Conservation (phyloP, 495 filamentous ascomycete species). For the Hypomontagnella submonticulosa region DNA sequence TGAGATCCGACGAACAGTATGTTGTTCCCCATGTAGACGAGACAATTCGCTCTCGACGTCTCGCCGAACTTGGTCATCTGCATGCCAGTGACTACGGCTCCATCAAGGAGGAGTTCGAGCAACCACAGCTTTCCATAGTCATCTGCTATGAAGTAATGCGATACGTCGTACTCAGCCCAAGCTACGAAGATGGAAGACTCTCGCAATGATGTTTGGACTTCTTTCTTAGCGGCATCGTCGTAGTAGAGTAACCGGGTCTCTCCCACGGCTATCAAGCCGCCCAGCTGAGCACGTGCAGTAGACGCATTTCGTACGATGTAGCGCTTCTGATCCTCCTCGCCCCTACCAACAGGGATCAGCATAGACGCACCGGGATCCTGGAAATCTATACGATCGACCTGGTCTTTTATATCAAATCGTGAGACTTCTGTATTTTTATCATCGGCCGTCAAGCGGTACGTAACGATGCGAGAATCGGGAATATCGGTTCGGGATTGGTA, state of each 20-base stretch:
- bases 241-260: conserved; percentile 88
- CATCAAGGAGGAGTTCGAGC: conserved; percentile 75
- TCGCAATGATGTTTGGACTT: conserved; percentile 67
- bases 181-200: conserved; percentile 85
- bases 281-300: conserved; percentile 61
- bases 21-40: conserved; percentile 82
- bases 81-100: conserved; percentile 61
- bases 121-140: conserved; percentile 87
- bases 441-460: conserved; percentile 65
- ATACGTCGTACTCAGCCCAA: conserved; percentile 85
- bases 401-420: conserved; percentile 59
- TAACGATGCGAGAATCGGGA: conserved; percentile 67
- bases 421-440: conserved; percentile 59
- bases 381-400: conserved; percentile 65
- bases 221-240: conserved; percentile 73
- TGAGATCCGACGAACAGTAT: conserved; percentile 90
- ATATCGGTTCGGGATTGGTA: conserved; percentile 79
- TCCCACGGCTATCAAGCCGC: conserved; percentile 83
- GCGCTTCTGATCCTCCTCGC: conserved; percentile 60
- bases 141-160: conserved; percentile 86
- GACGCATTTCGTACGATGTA: conserved; percentile 63
- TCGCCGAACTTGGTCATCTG: conserved; percentile 73
- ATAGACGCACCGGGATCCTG: conserved; percentile 79
- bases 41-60: conserved; percentile 75
- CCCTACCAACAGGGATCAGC: conserved; percentile 81